Evolutionary conservation across 768 basidiomycete genomes (phyloP), one percentile per base, ranked within the genome.

Genomic region (Tremella fuciformis): DNA sequence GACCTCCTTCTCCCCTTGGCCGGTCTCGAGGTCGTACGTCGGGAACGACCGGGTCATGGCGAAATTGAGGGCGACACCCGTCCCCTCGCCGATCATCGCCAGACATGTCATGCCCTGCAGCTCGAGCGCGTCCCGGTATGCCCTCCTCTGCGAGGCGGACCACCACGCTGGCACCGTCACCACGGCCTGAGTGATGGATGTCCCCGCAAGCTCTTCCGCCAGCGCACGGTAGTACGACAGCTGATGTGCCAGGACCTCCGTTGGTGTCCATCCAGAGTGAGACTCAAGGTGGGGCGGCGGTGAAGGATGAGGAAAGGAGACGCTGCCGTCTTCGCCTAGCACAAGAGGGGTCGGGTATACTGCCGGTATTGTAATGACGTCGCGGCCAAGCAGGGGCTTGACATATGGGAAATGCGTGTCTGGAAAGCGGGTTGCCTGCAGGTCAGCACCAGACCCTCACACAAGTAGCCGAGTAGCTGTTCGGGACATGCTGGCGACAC

Each of bases 171-270:
- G 96, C 15, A 97, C 89, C 38, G 91, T 89, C 62, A 98, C 81
- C 65, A 97, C 83, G 34, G 88, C 87, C 65, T 97, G 91, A 38
- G 80, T 80, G 42, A 97, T 87, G 57, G 83, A 83, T 78, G 94
- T 93, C 26, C 83, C 83, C 1, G 51, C 34, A 25, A 85, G 77
- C 18, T 80, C 78, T 77, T 94, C 89, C 0, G 93, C 96, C 37
- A 99, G 84, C 52, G 86, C 83, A 63, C 88, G 90, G 70, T 93
- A 84, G 76, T 97, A 96, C 1, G 86, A 82, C 56, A 99, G 82
- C 76, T 98, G 89, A 88, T 96, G 94, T 16, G 87, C 96, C 46
- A 94, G 81, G 34, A 97, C 85, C 73, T 97, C 93, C 70, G 98
- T 93, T 13, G 86, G 84, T 42, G 81, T 82, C 89, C 88, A 97